Evolutionary conservation across 768 basidiomycete species (phyloP), one percentile per base, ranked within the genome.

Genomic region (Russula foetens): DNA sequence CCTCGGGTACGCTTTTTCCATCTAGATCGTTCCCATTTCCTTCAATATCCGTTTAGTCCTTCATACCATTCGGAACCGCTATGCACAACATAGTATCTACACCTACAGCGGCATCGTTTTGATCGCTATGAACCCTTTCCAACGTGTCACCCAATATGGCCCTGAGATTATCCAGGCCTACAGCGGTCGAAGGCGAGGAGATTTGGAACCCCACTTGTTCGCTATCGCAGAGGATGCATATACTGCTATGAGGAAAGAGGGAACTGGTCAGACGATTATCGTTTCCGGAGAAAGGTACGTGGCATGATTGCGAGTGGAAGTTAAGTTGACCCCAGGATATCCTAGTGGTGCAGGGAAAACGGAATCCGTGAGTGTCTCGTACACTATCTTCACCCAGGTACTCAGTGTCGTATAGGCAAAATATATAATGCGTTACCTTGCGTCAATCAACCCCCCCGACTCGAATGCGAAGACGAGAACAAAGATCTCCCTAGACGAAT

Each of bases 221-320:
- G 97, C 97, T 23, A 99, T 99, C 67, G 97, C 97, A 11, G 97
- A 99, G 74, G 97, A 98, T 77, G 97, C 97, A 62, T 92, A 98
- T 72, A 95, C 94, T 14, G 91, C 92, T 57, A 98, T 98, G 97
- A 83, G 91, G 63, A 87, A 88, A 71, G 88, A 98, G 68, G 83
- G 90, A 62, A 84, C 87, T 75, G 95, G 98, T 63, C 97, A 99
- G 75, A 99, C 97, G 5, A 98, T 99, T 70, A 97, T 99, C 66
- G 97, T 99, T 62, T 93, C 90, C 35, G 97, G 97, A 67, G 97
- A 99, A 76, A 94, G 91, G 92, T 95, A 69, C 64, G 79, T 73
- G 50, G 51, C 1, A 17, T 26, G 6, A 21, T 58, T 29, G 55
- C 53, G 43, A 47, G 69, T 66, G 17, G 68, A n/a, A 57, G 24